A percentile compares a stretch with the other conserved stretches of the same genome.
phyloP scores from a whole-genome alignment of 78 protist species.

The Dictyostelium capitatum region DNA sequence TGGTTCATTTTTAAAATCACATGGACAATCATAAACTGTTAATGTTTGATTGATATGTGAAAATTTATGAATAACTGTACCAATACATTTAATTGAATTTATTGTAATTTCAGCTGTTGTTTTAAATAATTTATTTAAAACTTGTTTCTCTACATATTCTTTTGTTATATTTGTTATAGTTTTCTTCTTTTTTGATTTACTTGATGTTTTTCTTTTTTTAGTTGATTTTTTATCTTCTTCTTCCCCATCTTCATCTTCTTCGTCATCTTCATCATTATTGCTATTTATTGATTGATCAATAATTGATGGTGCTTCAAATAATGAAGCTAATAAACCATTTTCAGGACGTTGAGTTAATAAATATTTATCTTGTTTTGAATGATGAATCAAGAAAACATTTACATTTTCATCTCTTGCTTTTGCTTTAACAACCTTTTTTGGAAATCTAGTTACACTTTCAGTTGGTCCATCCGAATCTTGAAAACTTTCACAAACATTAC shows the following conservation, averaged over 20 bases:
- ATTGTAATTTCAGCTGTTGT: background rate
- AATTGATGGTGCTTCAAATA: constrained; percentile 60
- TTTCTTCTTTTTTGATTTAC: background rate
- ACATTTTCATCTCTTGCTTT: constrained; percentile 64
- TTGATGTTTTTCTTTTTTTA: background rate
- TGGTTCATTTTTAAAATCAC: background rate
- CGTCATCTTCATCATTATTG: background rate
- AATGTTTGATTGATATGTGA: constrained; percentile 75
- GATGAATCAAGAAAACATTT: constrained; percentile 42
- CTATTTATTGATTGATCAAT: background rate
- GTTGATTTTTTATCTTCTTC: constrained; percentile 7
- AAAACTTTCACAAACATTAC: constrained; percentile 45
- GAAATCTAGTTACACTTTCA: constrained; percentile 54
- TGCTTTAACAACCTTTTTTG: constrained; percentile 48
- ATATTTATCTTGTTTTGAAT: background rate
- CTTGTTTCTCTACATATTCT: background rate
- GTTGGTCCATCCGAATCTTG: constrained; percentile 52
- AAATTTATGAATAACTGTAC: constrained; percentile 45
- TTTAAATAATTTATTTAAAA: constrained; percentile 10
- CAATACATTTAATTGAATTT: background rate
- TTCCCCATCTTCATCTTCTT: constrained; percentile 15
- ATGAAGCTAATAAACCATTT: constrained; percentile 74
- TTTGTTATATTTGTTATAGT: background rate
- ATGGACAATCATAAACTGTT: background rate
- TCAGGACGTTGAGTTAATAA: constrained; percentile 68